Evolutionary conservation across 495 filamentous ascomycete genomes (phyloP), one percentile per base, ranked within the genome.

Genomic region (Cairneyella variabilis): DNA sequence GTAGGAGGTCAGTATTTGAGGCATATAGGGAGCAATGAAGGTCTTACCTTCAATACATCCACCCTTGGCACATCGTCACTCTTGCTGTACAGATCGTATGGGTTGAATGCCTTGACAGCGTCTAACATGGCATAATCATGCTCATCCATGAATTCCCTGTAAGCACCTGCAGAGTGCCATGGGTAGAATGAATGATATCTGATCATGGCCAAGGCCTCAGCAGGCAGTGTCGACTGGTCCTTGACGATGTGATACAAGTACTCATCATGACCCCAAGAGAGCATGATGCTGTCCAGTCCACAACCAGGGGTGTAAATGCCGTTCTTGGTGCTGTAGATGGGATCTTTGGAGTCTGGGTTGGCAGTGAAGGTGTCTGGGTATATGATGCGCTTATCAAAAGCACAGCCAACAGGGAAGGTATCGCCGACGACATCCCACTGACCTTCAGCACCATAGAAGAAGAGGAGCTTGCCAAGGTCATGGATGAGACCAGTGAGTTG

Each of bases 381-480:
- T 72, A 96, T 88, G 68, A 89, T 90, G 28, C 75, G 70, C 39
- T 83, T 71, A 57, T 89, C 84, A 56, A 92, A 95, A 41, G 72
- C 79, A 61, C 89, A 91, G 48, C 90, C 90, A n/a, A 96, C 88
- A 26, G 90, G 89, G 71, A 95, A 95, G 0, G 88, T 92, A 61
- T 96, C 90, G 14, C 90, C 90, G 10, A 96, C 90, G 12, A 95
- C 89, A 62, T 93, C 90, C 90, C 90, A 95, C 66, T 96, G 90
- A 41, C 90, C 89, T 52, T 84, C 69, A 9, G 85, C 88, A 45
- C 80, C 85, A 67, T 83, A 89, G 71, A 93, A 91, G 76, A 83
- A 92, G 27, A 95, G 79, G 14, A 95, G 77, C 70, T 95, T 96
- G 57, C 90, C 90, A 12, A 95, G 76, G 57, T 95, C 90, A 67